Evolutionary conservation across 2,329 filamentous ascomycete species (phyloP), one percentile per base, ranked within the genome.

Genomic region (Didymella sp.): DNA sequence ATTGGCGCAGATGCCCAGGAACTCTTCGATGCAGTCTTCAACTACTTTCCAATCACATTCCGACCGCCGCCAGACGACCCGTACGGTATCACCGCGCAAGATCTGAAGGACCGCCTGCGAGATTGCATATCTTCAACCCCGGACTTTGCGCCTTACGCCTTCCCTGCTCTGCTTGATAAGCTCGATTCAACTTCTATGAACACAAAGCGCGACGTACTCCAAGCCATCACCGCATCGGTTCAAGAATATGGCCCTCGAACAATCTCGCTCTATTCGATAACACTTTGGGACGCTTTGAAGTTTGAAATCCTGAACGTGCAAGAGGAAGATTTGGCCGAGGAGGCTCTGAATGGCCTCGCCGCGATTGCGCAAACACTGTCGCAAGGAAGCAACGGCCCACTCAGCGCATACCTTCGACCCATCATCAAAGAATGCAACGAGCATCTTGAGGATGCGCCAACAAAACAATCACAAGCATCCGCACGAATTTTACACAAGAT

Each of bases 31-130:
- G 82, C 86, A 3, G 86, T 88, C 17, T 90, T 89, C 74, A 89
- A 88, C 66, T 90, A 90, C 72, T 90, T 89, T 68, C 87, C 87
- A 0, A 89, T 90, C 63, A 89, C 87, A 0, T 90, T 89, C 74
- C 82, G 85, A 66, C 87, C 87, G 11, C 87, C 87, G 1, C 87
- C 86, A 11, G 86, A 89, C 61, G 87, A 89, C 67, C 87, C 87
- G 1, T 89, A 89, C 59, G 85, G 86, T 1, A 89, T 90, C 59
- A 89, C 87, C 2, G 85, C 87, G 2, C 86, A 89, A 64, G 84
- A 89, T 65, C 73, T 90, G 56, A 90, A 90, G 67, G 81, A 84
- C 48, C 81, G 87, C 25, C 71, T 90, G 13, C 80, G 85, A 60
- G 83, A 85, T 40, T 90, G 87, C 69, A 85, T 90, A 56, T 80